Base-by-base conservation (phyloP, 352 stramenopile genomes). In the Pythium aquatile region DNA sequence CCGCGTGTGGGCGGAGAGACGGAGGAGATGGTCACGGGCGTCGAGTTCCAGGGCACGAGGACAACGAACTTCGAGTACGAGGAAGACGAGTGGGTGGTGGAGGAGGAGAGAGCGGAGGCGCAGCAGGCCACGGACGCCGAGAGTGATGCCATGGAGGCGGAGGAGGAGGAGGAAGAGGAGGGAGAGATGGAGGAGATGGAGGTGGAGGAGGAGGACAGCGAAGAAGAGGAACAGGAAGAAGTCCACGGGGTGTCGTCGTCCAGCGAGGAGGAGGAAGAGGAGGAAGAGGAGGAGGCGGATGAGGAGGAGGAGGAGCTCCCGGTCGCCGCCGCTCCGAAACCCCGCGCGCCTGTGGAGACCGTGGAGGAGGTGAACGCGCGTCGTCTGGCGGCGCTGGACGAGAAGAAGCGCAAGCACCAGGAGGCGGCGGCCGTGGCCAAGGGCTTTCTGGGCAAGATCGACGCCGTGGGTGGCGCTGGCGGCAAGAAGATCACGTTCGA, bases 401-500 rank as follows among this genome's bases (percentile, higher is more conserved):
- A 84, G 44, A 76, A 77, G 53, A 40, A 67, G 24, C 60, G 60
- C 40, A 73, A 74, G 37, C 40, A 79, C 53, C 44, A 73, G 17
- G 74, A 83, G 55, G 64, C 47, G 59, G 56, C 71, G 76, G 48
- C 73, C 77, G 55, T 61, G 65, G 70, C 55, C 42, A 67, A 65
- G 32, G 46, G 65, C 42, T 54, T 66, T 44, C 26, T 73, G 7
- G 61, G 55, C 3, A 76, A 76, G 35, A 78, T 76, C 29, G 53
- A 72, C 20, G 56, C 77, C 30, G 64, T 77, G 37, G 79, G 74
- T 8, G 70, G 58, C 0, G 68, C 65, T 4, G 62, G 68, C 13
- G 61, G 54, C 13, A 90, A 84, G 70, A 93, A 88, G 65, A 91
- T 93, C 61, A 88, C 77, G 48, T 93, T 90, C 66, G 79, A 88